phyloP scores from a whole-genome alignment of 1,284 basidiomycete genomes.

The Ustilago loliicola region DNA sequence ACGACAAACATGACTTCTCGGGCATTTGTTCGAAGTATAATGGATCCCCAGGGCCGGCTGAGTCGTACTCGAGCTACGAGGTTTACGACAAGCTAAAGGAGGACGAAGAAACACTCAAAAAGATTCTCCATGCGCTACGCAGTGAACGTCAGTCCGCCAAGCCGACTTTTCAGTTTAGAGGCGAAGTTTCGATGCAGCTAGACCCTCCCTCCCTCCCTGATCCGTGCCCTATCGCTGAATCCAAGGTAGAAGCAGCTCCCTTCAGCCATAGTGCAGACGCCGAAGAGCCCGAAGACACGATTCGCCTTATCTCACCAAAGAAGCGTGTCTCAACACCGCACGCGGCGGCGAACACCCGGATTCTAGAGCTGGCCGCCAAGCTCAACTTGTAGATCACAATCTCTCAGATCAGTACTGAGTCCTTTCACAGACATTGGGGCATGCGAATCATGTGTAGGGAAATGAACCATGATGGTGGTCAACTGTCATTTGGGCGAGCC shows the following conservation, averaged over 20 bases:
- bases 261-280: background rate
- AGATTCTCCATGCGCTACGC: background rate
- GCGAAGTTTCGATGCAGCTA: background rate
- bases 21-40: background rate
- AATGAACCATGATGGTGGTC: constrained; percentile 7
- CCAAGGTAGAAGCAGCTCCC: background rate
- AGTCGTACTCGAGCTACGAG: background rate
- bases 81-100: background rate
- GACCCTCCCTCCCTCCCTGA: background rate
- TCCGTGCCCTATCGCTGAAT: background rate
- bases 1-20: background rate
- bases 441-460: background rate
- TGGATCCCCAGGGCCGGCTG: too few relatives aligned
- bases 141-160: background rate
- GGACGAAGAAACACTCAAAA: background rate
- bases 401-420: background rate
- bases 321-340: background rate
- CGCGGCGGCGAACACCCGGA: background rate
- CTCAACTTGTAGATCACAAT: background rate
- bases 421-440: background rate
- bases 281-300: background rate
- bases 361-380: background rate
- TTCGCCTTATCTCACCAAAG: background rate
- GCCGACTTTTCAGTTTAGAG: too few relatives aligned
- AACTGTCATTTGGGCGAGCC: background rate